Evolutionary conservation across 164 flowering plant genomes (phyloP), one percentile per base, ranked within the genome.

Genomic region (Tinospora cordifolia): DNA sequence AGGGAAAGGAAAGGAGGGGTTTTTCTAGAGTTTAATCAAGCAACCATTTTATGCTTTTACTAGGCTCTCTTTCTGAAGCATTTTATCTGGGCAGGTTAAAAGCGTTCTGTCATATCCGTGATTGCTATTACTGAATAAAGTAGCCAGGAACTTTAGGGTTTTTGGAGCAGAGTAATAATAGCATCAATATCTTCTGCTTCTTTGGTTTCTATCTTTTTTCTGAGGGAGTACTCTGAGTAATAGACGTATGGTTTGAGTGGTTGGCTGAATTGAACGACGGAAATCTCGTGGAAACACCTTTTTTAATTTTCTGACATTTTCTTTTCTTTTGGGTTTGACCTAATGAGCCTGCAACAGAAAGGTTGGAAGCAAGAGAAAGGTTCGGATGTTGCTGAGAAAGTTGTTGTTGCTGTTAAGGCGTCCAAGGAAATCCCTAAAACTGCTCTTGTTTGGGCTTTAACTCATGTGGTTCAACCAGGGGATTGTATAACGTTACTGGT

Each of bases 391-490:
- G 84, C 84, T 5, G 91, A 85, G 87, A 90, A 86, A 73, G 95
- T 89, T 21, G 87, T 94, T 30, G 98, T 94, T 60, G 99, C 98
- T 2, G 97, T 92, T 7, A 94, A 92, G 80, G 97, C 97, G 7
- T 84, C 98, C 8, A 92, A 85, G 72, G 98, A 94, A 62, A 84
- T 94, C 64, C 93, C 98, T 0, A 92, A 82, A 76, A 84, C 90
- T 40, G 97, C 98, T 58, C 82, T 94, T 21, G 86, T 94, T 2
- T 92, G 99, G 99, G 96, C 98, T 64, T 77, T 94, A 81, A 92
- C 92, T 76, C 97, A 94, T 83, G 96, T 94, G 80, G 98, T 90
- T 83, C 97, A 92, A 69, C 97, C 96, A 54, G 93, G 97, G 30
- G 97, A 88, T 66, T 92, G 91, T 81, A 89, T 92, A 41, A 90